Percentiles rank a stretch among this genome's conserved stretches.
Conservation (phyloP, 177 flowering plant genomes). For the Telopea speciosissima region DNA sequence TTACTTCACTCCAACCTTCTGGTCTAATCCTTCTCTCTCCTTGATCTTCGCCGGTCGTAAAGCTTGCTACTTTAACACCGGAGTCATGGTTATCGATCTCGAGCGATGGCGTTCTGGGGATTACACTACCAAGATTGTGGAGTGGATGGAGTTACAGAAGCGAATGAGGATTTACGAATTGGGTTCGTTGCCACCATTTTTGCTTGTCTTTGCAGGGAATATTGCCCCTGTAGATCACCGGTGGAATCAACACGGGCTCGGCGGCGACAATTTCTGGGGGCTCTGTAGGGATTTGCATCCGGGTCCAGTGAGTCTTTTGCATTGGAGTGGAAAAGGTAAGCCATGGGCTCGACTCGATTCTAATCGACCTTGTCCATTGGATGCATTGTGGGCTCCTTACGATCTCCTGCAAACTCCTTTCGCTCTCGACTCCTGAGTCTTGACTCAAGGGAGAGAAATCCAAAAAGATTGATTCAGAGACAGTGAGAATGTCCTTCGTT, state of each 20-base stretch:
- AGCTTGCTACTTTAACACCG: slow-evolving; percentile 84
- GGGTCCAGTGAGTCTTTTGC: slow-evolving; percentile 51
- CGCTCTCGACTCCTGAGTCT: slow-evolving; percentile 26
- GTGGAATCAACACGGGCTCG: slow-evolving; percentile 57
- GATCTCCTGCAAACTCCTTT: slow-evolving; percentile 38
- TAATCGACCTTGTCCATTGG: slow-evolving; percentile 42
- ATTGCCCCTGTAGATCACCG: slow-evolving; percentile 44
- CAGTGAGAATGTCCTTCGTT: neutral
- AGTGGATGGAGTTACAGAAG: slow-evolving; percentile 98
- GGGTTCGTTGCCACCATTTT: slow-evolving; percentile 49
- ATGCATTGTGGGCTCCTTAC: slow-evolving; percentile 52
- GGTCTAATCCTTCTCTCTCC: slow-evolving; percentile 81
- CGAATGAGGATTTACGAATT: slow-evolving; percentile 47
- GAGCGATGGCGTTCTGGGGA: slow-evolving; percentile 71
- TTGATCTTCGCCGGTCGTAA: slow-evolving; percentile 55
- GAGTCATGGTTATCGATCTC: slow-evolving; percentile 91
- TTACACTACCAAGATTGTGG: slow-evolving; percentile 71
- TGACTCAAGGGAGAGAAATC: neutral
- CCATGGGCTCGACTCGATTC: slow-evolving; percentile 49
- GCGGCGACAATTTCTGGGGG: slow-evolving; percentile 44
- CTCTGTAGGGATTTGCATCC: slow-evolving; percentile 45
- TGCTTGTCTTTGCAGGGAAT: slow-evolving; percentile 45
- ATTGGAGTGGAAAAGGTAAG: slow-evolving; percentile 60
- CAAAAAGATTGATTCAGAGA: neutral
- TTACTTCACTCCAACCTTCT: slow-evolving; percentile 83